Evolutionary conservation across 1,284 basidiomycete species (phyloP).

Genomic region (Caloboletus inedulis): DNA sequence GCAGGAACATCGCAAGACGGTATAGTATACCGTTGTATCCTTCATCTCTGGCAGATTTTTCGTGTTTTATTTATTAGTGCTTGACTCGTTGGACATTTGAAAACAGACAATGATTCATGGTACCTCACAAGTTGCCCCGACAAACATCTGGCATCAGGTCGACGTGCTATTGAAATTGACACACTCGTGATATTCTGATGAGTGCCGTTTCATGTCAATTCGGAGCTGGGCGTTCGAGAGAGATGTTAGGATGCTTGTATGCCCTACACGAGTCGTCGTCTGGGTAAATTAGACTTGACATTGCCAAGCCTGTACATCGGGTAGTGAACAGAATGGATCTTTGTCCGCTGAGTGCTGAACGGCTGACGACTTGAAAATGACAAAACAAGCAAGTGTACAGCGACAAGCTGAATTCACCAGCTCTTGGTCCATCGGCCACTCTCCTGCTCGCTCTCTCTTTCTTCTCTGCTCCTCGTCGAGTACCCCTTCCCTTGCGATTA

Average conservation of each 20-base stretch:
- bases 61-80: neutral
- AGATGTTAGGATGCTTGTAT: neutral
- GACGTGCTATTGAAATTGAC: slow-evolving; percentile 13
- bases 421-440: slow-evolving; percentile 3
- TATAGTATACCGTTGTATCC: slow-evolving; percentile 6
- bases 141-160: neutral
- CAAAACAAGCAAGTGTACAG: slow-evolving; percentile 28
- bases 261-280: too few relatives aligned
- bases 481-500: slow-evolving; percentile 1
- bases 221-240: neutral
- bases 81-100: neutral
- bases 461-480: slow-evolving; percentile 9
- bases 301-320: neutral
- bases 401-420: slow-evolving; percentile 9
- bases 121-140: neutral
- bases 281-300: neutral
- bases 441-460: neutral
- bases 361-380: slow-evolving; percentile 34
- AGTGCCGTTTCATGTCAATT: neutral
- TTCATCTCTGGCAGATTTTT: neutral
- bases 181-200: neutral
- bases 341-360: slow-evolving; percentile 10
- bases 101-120: neutral
- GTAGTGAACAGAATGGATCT: neutral
- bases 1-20: slow-evolving; percentile 34